These are phyloP conservation scores for Epichloe hybrida DNA, from an alignment of 2,329 filamentous ascomycete species.

Conservation along the genomic window DNA sequence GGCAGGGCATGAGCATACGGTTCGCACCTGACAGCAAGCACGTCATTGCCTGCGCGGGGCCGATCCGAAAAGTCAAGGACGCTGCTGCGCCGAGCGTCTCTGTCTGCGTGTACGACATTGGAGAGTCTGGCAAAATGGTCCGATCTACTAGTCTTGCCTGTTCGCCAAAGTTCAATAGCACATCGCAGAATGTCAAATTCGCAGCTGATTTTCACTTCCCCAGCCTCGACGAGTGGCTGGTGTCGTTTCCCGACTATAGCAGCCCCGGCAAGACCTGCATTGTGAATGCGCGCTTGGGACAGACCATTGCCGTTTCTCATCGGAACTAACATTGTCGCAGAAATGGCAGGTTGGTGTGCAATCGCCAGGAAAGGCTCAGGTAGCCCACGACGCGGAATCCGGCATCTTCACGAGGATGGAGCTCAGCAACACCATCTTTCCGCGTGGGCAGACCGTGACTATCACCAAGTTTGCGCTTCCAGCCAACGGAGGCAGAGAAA, in stretches of 20 bases:
- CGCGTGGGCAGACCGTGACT: constrained; percentile 2
- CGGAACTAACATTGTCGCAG: constrained; percentile 3
- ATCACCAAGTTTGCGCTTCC: constrained; percentile 4
- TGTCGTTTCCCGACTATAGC: constrained; percentile 5
- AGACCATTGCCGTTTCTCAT: constrained; percentile 1
- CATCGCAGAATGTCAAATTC: background rate
- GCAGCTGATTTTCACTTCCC: constrained; percentile 5
- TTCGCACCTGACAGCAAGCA: constrained; percentile 5
- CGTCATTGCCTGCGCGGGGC: constrained; percentile 4
- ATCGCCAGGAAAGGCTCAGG: background rate
- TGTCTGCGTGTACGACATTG: constrained; percentile 1
- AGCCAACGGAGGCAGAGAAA: constrained; percentile 3
- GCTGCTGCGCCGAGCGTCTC: background rate
- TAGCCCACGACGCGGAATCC: background rate
- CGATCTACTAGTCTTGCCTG: background rate
- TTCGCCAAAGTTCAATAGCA: background rate
- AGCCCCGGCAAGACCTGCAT: constrained; percentile 3
- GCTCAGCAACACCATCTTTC: background rate
- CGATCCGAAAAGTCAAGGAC: background rate
- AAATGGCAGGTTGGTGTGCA: constrained; percentile 5
- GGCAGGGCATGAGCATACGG: constrained; percentile 2
- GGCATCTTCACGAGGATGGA: constrained; percentile 4
- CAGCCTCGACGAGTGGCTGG: constrained; percentile 3
- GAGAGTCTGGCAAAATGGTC: background rate
- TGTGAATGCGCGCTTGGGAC: constrained; percentile 5